Conservation (phyloP, 2,329 filamentous ascomycete genomes). For the Ascochyta lentis region DNA sequence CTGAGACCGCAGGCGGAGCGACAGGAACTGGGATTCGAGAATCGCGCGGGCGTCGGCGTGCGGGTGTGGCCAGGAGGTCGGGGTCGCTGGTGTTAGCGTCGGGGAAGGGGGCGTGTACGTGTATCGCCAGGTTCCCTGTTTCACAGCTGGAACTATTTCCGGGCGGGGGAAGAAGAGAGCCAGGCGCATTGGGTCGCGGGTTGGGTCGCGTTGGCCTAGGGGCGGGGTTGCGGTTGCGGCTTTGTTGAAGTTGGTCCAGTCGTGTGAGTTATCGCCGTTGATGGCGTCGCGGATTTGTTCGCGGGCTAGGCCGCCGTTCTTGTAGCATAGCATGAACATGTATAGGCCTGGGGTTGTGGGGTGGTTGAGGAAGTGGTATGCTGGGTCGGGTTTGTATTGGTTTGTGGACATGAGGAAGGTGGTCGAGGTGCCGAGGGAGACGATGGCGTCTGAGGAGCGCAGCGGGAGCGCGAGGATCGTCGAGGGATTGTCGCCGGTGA, state of each 20-base stretch:
- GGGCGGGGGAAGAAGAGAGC: conserved; percentile 95
- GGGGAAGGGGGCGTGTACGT: conserved; percentile 64
- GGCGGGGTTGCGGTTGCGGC: conserved; percentile 71
- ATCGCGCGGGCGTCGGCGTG: conserved; percentile 80
- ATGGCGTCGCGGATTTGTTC: conserved; percentile 87
- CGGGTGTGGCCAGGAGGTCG: conserved; percentile 59
- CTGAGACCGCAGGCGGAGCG: conserved; percentile 83
- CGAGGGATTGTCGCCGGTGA: conserved; percentile 94
- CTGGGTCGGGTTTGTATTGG: conserved; percentile 85
- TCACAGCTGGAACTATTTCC: conserved; percentile 93
- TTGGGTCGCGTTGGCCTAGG: conserved; percentile 62
- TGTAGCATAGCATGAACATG: conserved; percentile 99
- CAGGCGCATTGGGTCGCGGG: conserved; percentile 72
- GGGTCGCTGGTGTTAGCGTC: no score
- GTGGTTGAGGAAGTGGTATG: conserved; percentile 98
- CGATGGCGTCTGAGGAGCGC: conserved; percentile 87
- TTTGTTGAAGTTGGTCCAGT: conserved; percentile 84
- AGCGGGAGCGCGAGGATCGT: conserved; percentile 92
- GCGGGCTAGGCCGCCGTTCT: conserved; percentile 92
- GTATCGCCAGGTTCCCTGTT: conserved; percentile 86
- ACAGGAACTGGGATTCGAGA: conserved; percentile 93
- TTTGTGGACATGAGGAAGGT: conserved; percentile 98
- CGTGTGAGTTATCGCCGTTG: conserved; percentile 58
- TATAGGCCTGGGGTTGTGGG: conserved; percentile 88
- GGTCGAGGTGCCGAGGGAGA: conserved; percentile 91